Evolutionary conservation across 2,329 filamentous ascomycete species (phyloP), one percentile per base, ranked within the genome.

Genomic region (Calonectria pauciramosa): DNA sequence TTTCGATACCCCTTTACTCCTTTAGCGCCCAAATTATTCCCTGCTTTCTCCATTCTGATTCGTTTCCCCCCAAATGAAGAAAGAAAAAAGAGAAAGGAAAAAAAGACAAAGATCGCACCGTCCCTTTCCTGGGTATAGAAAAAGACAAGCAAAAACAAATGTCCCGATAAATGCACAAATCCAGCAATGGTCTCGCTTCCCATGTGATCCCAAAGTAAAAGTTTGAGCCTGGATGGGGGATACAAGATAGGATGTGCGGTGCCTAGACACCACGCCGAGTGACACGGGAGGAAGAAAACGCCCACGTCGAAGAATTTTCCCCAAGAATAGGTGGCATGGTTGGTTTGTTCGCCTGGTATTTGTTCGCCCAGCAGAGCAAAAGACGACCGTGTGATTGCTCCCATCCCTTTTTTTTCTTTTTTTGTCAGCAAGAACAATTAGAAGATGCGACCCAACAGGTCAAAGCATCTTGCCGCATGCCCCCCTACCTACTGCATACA

Each of bases 401-500:
- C 32, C 52, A 14, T 36, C 51, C 11, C 23, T 16, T 10, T 54
- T 32, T 30, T 47, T 18, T 44, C 20, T 44, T 44, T 47, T n/a
- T 47, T n/a, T n/a, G n/a, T n/a, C 11, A 23, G n/a, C 2, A 23
- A 23, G 44, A 47, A 23, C 44, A 23, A 47, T 23, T 9, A 13
- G 44, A 47, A n/a, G n/a, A 23, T 23, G 4, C 9, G n/a, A 18
- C 20, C 44, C 3, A 13, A 23, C 8, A 23, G 44, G 20, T 47
- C 4, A 23, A 23, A 11, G n/a, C 10, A 47, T 47, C 4, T 23
- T 13, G 8, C n/a, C 1, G 23, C 9, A 18, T 23, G n/a, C 34
- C 20, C 44, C n/a, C n/a, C n/a, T n/a, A n/a, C n/a, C 63, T 78
- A 88, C 80, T 86, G 85, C 88, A 89, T 89, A 80, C 88, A 86